Conservation (phyloP, 2,329 filamentous ascomycete species). For the Cladosporium sp. region DNA sequence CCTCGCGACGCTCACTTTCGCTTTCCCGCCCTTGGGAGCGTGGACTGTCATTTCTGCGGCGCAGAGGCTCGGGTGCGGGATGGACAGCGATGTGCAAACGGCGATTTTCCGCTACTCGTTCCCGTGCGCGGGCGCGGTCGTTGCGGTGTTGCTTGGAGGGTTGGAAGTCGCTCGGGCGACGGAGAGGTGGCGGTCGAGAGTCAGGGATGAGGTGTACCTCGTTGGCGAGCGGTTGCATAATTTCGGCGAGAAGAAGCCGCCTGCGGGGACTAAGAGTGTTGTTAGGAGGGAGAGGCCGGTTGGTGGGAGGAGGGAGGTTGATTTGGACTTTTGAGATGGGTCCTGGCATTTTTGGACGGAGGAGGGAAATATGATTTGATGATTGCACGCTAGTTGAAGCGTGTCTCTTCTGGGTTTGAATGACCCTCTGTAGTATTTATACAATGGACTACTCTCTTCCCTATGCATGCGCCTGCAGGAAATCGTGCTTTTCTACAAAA, state of each 20-base stretch:
- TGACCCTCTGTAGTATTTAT: neutral
- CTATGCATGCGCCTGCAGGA: neutral
- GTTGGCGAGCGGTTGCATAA: slow-evolving; percentile 95
- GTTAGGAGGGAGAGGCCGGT: slow-evolving; percentile 22
- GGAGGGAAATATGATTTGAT: no score
- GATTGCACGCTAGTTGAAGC: no score
- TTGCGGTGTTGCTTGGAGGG: neutral
- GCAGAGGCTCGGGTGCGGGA: neutral
- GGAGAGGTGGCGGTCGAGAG: slow-evolving; percentile 68
- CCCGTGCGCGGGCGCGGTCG: slow-evolving; percentile 43
- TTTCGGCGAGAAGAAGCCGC: slow-evolving; percentile 59
- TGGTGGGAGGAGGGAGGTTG: neutral
- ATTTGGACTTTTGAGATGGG: neutral
- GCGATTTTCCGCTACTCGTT: slow-evolving; percentile 64
- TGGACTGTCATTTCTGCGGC: slow-evolving; percentile 40
- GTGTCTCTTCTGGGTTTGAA: no score
- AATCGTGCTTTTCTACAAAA: neutral
- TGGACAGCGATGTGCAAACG: slow-evolving; percentile 10
- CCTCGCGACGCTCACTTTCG: slow-evolving; percentile 56
- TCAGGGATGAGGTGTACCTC: slow-evolving; percentile 91
- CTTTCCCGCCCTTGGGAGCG: slow-evolving; percentile 58
- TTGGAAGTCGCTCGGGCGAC: slow-evolving; percentile 49
- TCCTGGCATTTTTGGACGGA: no score
- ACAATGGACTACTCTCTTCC: neutral
- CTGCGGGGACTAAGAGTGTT: slow-evolving; percentile 26